Evolutionary conservation across 768 basidiomycete species (phyloP).

Genomic region (Suillus alpinus): DNA sequence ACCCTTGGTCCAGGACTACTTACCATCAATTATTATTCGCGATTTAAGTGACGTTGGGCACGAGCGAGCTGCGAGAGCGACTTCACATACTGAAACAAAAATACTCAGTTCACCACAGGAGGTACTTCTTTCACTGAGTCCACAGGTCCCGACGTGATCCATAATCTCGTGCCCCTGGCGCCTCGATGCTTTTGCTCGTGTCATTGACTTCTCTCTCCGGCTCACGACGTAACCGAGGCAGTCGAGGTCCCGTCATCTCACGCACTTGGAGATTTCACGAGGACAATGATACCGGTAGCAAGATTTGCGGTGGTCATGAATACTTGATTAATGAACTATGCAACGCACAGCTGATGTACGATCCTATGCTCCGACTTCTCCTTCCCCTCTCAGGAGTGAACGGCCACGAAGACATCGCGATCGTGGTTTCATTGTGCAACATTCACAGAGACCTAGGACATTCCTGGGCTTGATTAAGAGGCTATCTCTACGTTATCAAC

Average conservation of each 20-base stretch:
- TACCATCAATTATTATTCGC: neutral
- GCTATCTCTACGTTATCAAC: neutral
- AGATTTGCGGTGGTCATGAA: neutral
- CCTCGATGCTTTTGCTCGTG: neutral
- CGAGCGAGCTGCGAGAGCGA: neutral
- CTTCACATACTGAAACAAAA: neutral
- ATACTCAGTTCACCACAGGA: neutral
- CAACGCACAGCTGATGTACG: neutral
- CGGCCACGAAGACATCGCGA: neutral
- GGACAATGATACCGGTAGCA: neutral
- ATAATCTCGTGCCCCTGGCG: neutral
- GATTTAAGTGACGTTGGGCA: neutral
- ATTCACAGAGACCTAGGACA: neutral
- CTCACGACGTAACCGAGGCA: neutral
- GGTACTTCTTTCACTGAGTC: neutral
- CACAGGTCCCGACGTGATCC: neutral
- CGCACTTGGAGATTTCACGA: neutral
- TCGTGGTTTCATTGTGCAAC: neutral
- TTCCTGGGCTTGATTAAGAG: neutral
- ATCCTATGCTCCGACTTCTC: neutral
- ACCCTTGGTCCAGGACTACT: neutral
- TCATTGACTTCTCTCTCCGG: neutral
- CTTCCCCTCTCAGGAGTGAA: neutral
- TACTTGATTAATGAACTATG: neutral
- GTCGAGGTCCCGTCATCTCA: neutral